Evolutionary conservation across 495 filamentous ascomycete genomes (phyloP), one percentile per base, ranked within the genome.

Genomic region (Cenococcum geophilum): DNA sequence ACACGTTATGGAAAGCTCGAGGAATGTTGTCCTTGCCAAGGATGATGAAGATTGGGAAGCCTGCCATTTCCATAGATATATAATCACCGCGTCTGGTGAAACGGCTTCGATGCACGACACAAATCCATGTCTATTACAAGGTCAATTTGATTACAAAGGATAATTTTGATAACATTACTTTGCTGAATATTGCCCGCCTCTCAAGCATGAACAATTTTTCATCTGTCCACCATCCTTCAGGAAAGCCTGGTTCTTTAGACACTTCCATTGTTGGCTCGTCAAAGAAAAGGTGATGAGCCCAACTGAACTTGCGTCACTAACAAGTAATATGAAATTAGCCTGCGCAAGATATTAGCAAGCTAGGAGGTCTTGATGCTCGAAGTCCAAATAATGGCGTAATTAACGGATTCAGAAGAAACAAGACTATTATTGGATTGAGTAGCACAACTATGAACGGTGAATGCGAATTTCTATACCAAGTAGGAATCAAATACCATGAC

Each of bases 1-100:
- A 70, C 8, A 70, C 67, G 27, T 70, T 70, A 47, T 70, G 67
- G 51, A 70, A 70, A 23, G 67, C 64, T 1, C 67, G 64, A 27
- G 34, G 40, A 42, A 64, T 63, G 12, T 35, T 53, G 54, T 70
- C 67, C 43, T 65, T 64, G 4, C 67, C 64, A 9, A 61, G 42
- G 21, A 70, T 70, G 18, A 70, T 55, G 20, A 70, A 32, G 40
- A 70, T 57, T 8, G 67, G 67, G 36, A 67, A 62, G 9, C 45
- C 47, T 14, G 67, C 60, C 0, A 67, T 10, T 10, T 59, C 57
- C 37, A 67, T 21, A 18, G 67, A 59, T 20, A 67, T 62, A 51
- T 70, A 70, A 42, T 59, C 55, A 21, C 67, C 67, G 11, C 64
- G 67, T 27, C 64, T 67, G 25, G 21, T 53, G 61, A 70, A 67